Conservation (phyloP, 352 stramenopile genomes). For the Phytophthora litchii region DNA sequence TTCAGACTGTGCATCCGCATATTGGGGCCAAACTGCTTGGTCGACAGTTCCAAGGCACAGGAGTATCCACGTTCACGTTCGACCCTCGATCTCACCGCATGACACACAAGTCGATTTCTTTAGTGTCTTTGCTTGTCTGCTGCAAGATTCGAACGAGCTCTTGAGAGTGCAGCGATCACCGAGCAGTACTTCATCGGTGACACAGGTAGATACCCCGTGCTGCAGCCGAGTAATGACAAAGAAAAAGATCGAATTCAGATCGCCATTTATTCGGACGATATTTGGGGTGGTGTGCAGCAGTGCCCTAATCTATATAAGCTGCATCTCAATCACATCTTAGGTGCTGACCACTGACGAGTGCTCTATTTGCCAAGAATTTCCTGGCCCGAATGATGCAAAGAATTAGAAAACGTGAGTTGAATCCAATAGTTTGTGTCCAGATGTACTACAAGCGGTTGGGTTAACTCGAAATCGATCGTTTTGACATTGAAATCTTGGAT, state of each 20-base stretch:
- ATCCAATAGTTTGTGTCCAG: background rate
- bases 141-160: constrained; percentile 47
- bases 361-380: background rate
- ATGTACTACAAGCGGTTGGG: background rate
- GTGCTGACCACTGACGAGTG: background rate
- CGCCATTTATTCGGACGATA: constrained; percentile 5
- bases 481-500: constrained; percentile 6
- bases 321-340: constrained; percentile 28
- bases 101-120: constrained; percentile 57
- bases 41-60: constrained; percentile 35
- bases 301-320: constrained; percentile 18
- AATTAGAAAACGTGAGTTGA: background rate
- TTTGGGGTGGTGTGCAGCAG: constrained; percentile 2
- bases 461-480: background rate
- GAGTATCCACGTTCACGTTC: constrained; percentile 52
- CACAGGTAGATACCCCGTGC: constrained; percentile 18
- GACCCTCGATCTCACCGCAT: constrained; percentile 40
- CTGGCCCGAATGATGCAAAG: background rate
- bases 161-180: constrained; percentile 45
- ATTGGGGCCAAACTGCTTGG: constrained; percentile 44
- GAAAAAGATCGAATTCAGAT: constrained; percentile 11
- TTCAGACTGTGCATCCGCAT: constrained; percentile 27
- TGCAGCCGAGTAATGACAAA: constrained; percentile 11
- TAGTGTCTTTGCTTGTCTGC: constrained; percentile 43
- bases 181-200: constrained; percentile 61